Conservation (phyloP, 2,329 filamentous ascomycete genomes). For the Tolypocladium tropicale region DNA sequence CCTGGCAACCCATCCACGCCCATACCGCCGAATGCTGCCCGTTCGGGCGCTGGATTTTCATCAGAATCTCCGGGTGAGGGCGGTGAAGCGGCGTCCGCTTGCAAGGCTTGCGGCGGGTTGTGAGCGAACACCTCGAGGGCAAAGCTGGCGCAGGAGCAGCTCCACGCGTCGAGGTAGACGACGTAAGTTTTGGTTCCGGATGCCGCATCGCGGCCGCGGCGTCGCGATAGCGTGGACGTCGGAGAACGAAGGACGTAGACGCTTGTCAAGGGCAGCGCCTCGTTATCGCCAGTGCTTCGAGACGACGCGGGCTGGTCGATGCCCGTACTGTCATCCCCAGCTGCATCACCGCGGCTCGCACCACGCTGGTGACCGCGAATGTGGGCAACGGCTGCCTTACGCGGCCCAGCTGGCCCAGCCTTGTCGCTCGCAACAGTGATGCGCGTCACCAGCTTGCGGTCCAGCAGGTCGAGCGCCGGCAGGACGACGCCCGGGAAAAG, state of each 20-base stretch:
- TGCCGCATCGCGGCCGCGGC: slow-evolving; percentile 6
- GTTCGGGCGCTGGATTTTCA: too few relatives aligned
- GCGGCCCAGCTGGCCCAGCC: background rate
- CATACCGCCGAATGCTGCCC: slow-evolving; percentile 37
- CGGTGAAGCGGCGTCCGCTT: background rate
- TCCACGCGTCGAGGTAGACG: slow-evolving; percentile 69
- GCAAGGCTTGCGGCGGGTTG: background rate
- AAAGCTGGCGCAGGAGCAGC: slow-evolving; percentile 83
- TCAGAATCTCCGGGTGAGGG: background rate
- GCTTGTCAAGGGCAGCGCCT: slow-evolving; percentile 2
- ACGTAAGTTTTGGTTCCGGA: slow-evolving; percentile 41
- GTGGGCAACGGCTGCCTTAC: background rate
- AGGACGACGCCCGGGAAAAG: slow-evolving; percentile 74
- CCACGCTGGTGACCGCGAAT: background rate
- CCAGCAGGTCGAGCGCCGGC: slow-evolving; percentile 78
- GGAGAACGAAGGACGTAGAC: slow-evolving; percentile 59
- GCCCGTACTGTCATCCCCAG: too few relatives aligned
- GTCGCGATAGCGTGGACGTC: slow-evolving; percentile 20
- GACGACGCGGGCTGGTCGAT: background rate
- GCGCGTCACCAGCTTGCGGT: slow-evolving; percentile 60
- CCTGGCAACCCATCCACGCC: slow-evolving; percentile 23
- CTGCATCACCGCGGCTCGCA: background rate
- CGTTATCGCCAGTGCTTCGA: background rate
- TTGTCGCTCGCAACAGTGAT: slow-evolving; percentile 15
- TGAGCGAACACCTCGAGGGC: slow-evolving; percentile 56